A percentile compares a stretch with the other conserved stretches of the same genome.
Evolutionary conservation across 257 asterid genomes (phyloP).

Genomic region (Petrea volubilis): DNA sequence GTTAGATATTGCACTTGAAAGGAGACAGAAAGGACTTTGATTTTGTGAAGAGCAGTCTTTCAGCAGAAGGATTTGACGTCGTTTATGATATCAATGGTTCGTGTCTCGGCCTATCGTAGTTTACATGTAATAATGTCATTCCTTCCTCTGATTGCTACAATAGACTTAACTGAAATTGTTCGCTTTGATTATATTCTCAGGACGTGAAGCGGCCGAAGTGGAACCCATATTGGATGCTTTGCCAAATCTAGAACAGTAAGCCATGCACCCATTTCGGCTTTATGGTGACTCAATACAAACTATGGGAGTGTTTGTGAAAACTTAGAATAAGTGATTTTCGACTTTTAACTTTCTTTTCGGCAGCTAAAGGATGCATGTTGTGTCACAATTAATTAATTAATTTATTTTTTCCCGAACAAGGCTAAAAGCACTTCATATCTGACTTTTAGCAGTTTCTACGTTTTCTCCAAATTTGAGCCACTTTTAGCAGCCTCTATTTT

Average conservation of each 20-base stretch:
- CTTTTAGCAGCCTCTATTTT: too few relatives aligned
- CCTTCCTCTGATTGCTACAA: background rate
- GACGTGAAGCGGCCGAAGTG: constrained; percentile 94
- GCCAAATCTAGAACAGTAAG: constrained; percentile 94
- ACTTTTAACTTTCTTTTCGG: too few relatives aligned
- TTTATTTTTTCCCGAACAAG: too few relatives aligned
- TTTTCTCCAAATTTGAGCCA: too few relatives aligned
- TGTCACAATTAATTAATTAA: too few relatives aligned
- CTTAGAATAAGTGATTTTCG: too few relatives aligned
- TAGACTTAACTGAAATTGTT: background rate
- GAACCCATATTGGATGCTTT: constrained; percentile 88
- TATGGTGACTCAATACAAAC: too few relatives aligned
- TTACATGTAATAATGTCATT: background rate
- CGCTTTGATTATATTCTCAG: constrained; percentile 34
- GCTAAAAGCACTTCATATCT: too few relatives aligned
- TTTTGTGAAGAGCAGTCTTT: constrained; percentile 84
- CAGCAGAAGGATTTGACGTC: constrained; percentile 91
- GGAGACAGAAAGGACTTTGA: constrained; percentile 93
- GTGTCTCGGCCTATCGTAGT: background rate
- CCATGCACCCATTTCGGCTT: background rate
- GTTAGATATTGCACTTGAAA: constrained; percentile 86
- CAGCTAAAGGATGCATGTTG: too few relatives aligned
- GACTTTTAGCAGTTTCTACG: too few relatives aligned
- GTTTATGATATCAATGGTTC: constrained; percentile 95
- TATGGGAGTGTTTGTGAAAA: background rate